Evolutionary conservation across 2,329 filamentous ascomycete species (phyloP).

Genomic region (Phaeosphaeria sp.): DNA sequence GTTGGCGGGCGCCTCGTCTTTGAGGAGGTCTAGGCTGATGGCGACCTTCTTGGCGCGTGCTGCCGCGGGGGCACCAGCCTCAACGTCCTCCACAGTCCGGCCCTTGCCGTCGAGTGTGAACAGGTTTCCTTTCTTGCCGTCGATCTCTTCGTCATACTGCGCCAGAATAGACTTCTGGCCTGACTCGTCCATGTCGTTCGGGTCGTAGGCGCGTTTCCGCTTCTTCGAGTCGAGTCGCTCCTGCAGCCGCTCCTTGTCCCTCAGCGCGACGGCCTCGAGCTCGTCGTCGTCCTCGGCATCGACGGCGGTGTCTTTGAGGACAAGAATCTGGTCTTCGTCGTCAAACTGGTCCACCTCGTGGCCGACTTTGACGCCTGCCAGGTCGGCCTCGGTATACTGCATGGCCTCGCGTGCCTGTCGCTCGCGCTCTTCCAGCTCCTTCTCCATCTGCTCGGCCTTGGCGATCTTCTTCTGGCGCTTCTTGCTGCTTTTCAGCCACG

Average conservation of each 20-base stretch:
- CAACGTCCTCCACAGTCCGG: conserved; percentile 66
- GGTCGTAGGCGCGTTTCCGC: conserved; percentile 87
- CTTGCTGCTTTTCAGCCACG: conserved; percentile 89
- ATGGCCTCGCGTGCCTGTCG: conserved; percentile 65
- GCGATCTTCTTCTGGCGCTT: conserved; percentile 93
- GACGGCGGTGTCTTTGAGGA: conserved; percentile 91
- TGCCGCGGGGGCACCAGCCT: conserved; percentile 62
- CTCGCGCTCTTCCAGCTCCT: conserved; percentile 77
- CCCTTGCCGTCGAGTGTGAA: conserved; percentile 87
- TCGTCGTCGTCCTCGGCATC: conserved; percentile 86
- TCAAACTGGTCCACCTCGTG: conserved; percentile 85
- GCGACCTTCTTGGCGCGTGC: conserved; percentile 68
- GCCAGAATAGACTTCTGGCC: conserved; percentile 74
- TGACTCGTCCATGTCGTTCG: conserved; percentile 72
- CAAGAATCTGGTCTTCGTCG: conserved; percentile 86
- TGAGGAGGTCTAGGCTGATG: conserved; percentile 76
- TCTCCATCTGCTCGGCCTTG: conserved; percentile 71
- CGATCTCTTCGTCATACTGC: conserved; percentile 96
- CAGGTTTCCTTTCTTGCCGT: conserved; percentile 84
- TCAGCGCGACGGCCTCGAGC: conserved; percentile 77
- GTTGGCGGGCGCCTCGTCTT: conserved; percentile 72
- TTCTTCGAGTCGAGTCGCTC: conserved; percentile 88
- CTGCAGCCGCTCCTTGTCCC: conserved; percentile 73
- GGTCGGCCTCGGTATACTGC: conserved; percentile 84
- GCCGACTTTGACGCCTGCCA: conserved; percentile 89